Base-by-base conservation (phyloP, 108 stramenopile genomes). In the Mediolabrus comicus region DNA sequence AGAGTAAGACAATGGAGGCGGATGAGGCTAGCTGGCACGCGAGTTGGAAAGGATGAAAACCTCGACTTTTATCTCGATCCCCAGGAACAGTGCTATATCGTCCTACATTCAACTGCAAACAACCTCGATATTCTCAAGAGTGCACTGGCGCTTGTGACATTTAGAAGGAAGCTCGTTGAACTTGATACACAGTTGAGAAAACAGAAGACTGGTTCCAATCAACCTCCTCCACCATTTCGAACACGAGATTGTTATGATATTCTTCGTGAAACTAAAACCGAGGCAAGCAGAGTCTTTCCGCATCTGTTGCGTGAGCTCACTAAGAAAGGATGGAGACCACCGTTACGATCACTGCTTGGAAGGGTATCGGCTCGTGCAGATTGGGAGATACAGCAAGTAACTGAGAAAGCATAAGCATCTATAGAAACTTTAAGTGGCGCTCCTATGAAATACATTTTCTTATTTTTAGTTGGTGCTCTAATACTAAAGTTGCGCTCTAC, bases 41-140 rank as follows among this genome's bases (percentile, higher is more conserved):
- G 27, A 25, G 31, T 59, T 38, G 71, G 26, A 38, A 49, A 46
- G 26, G 38, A 31, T 30, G 57, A 65, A 60, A 19, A 25, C n/a
- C 49, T 72, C 31, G 22, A 69, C 17, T 58, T 27, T 13, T 71
- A 80, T 9, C 73, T 59, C 38, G 71, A 77, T 68, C 73, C 82
- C 14, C 79, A 84, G 52, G 85, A 83, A 49, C 67, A 89, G 59
- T 92, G 88, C 77, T 88, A 92, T 53, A 85, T 92, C 51, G 91
- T 92, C 13, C 79, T 92, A n/a, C 88, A 92, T 66, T 75, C 82
- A 63, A 77, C 84, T 55, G 91, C 91, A 3, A 86, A 82, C 22
- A 92, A 89, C 62, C 51, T 82, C 8, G 91, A 92, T 76, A 88
- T 92, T 63, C 74, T 88, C 16, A 89, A 89, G 69, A 82, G 84